Evolutionary conservation across 2,329 filamentous ascomycete species (phyloP), one percentile per base, ranked within the genome.

Genomic region (Colletotrichum sp.): DNA sequence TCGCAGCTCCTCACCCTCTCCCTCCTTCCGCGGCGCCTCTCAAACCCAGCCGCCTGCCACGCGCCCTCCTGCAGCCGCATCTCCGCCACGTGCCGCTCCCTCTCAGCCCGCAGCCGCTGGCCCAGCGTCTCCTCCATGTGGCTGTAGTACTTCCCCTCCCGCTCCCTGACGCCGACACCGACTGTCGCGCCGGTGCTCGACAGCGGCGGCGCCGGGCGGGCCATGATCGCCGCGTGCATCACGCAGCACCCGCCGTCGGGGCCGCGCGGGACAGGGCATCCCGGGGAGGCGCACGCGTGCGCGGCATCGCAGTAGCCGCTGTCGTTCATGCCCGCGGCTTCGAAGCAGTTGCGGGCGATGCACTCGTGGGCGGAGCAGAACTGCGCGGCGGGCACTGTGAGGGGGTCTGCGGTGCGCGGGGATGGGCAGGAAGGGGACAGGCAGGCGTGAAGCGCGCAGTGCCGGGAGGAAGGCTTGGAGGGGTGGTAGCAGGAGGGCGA

Each of bases 381-480:
- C 44, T 74, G 68, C 16, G 62, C 68, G 8, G 16, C 70, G 4
- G 57, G 28, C 4, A 65, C 52, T 30, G 21, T 4, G 32, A 78
- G 44, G 8, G 77, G 75, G 57, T 77, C 77, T 4, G 59, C 49
- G 36, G 75, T 49, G 39, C 77, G 77, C n/a, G 75, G 77, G 16
- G 68, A 24, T 1, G 68, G 36, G 49, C 78, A 79, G 13, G 60
- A 63, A 1, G 69, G 44, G 44, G 65, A 34, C 5, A 67, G 15
- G 18, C 78, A 79, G 13, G 71, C 55, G 71, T 78, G 78, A 1
- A 76, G n/a, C 6, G 68, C 70, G 76, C 78, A 79, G 65, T 67
- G 73, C 9, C n/a, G 21, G 55, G 60, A 32, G n/a, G 39, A 52
- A 9, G 68, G 71, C 18, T 74, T 72, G 1, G 71, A 49, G 30